A percentile compares a stretch with the other conserved stretches of the same genome.
Conservation (phyloP, 176 grass and related monocot species). For the Carex cristatella region DNA sequence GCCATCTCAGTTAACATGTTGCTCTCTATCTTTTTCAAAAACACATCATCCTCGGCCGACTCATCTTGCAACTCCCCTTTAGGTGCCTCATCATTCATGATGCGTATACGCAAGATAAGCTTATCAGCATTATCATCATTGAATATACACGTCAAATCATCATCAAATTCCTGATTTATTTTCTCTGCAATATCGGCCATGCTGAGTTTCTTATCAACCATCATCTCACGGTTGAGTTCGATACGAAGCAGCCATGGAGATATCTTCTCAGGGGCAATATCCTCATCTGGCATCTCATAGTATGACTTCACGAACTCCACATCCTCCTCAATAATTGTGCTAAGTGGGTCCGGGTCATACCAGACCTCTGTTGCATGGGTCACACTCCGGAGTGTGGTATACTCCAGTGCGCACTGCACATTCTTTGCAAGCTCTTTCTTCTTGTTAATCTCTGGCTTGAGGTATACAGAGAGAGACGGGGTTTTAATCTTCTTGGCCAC, state of each 20-base stretch:
- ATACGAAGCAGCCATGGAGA: conserved; percentile 93
- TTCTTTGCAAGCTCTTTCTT: conserved; percentile 94
- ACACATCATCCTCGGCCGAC: conserved; percentile 94
- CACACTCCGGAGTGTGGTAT: conserved; percentile 91
- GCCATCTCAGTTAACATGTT: conserved; percentile 99
- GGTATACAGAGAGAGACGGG: conserved; percentile 82
- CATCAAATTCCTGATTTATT: conserved; percentile 97
- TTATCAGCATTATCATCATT: conserved; percentile 99
- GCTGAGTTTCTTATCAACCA: conserved; percentile 99
- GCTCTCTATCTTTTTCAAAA: conserved; percentile 81
- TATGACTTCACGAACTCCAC: conserved; percentile 88
- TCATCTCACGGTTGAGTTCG: conserved; percentile 97
- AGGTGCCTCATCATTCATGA: conserved; percentile 91
- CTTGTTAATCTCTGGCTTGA: conserved; percentile 72
- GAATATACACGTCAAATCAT: conserved; percentile 92
- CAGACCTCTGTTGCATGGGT: conserved; percentile 96
- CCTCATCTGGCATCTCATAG: conserved; percentile 98
- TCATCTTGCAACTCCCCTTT: conserved; percentile 96
- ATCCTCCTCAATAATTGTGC: conserved; percentile 94
- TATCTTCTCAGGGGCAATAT: conserved; percentile 85
- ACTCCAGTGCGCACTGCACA: conserved; percentile 97
- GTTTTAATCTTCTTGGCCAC: conserved; percentile 99
- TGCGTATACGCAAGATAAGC: conserved; percentile 91
- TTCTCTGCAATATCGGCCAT: conserved; percentile 97
- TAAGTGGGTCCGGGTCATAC: conserved; percentile 90